These are phyloP conservation scores for Allium cepa DNA, from an alignment of 106 monocot species.

Conservation along the genomic window DNA sequence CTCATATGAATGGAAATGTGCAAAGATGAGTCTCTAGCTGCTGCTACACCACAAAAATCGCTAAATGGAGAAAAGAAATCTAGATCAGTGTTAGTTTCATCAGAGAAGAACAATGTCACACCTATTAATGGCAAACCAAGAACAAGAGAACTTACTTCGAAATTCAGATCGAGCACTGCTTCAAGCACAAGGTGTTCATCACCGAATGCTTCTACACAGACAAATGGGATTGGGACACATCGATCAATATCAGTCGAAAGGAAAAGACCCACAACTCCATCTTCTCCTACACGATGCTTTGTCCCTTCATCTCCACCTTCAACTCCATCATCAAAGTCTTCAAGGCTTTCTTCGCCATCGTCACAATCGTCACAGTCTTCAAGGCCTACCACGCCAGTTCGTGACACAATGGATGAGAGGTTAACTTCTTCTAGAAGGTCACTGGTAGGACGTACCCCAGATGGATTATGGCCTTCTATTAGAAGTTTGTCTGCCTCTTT, in stretches of 20 bases:
- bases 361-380: conserved; percentile 25
- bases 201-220: conserved; percentile 15
- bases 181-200: conserved; percentile 29
- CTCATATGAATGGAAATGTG: conserved; percentile 31
- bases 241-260: conserved; percentile 66
- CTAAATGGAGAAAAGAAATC: conserved; percentile 13
- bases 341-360: conserved; percentile 19
- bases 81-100: conserved; percentile 42
- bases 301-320: conserved; percentile 11
- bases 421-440: conserved; percentile 21
- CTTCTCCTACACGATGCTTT: conserved; percentile 18
- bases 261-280: conserved; percentile 26
- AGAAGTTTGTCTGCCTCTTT: conserved; percentile 68
- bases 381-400: conserved; percentile 45
- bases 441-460: conserved; percentile 23
- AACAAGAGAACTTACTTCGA: conserved; percentile 28
- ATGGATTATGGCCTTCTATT: conserved; percentile 83
- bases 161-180: conserved; percentile 38
- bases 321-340: conserved; percentile 17
- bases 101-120: conserved; percentile 69
- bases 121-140: conserved; percentile 24
- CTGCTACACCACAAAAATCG: conserved; percentile 4
- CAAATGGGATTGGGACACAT: conserved; percentile 12
- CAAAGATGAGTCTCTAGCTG: conserved; percentile 8
- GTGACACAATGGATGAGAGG: conserved; percentile 33